Conservation (phyloP, 768 basidiomycete genomes). For the Lanmaoa pseudosensibilis region DNA sequence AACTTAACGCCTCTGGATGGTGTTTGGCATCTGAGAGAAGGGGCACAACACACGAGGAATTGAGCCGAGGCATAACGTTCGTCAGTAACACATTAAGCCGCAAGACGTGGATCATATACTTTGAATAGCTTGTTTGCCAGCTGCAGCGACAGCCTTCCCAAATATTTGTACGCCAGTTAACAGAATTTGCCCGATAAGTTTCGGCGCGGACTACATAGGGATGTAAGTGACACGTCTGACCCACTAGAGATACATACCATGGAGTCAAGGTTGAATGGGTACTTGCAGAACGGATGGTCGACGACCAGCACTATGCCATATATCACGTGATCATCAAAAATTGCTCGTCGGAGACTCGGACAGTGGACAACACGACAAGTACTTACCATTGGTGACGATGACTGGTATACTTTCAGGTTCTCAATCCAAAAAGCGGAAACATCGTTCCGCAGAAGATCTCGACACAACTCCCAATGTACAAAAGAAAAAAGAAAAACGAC, state of each 20-base stretch:
- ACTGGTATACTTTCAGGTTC: conserved; percentile 7
- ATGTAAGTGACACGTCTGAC: neutral
- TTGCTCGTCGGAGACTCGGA: neutral
- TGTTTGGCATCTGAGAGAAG: conserved; percentile 74
- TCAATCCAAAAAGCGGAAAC: conserved; percentile 54
- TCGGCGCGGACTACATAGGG: conserved; percentile 69
- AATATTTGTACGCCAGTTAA: conserved; percentile 77
- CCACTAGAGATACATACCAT: conserved; percentile 19
- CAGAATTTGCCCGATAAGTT: conserved; percentile 74
- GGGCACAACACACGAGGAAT: neutral
- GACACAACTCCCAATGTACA: conserved; percentile 30
- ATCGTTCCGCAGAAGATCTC: conserved; percentile 22
- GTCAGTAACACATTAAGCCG: conserved; percentile 1
- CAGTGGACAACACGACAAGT: neutral
- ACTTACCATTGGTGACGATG: conserved; percentile 4
- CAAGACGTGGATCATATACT: conserved; percentile 61
- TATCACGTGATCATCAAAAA: conserved; percentile 26
- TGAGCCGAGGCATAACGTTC: neutral
- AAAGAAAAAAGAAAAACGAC: conserved; percentile 37
- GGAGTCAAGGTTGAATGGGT: conserved; percentile 6
- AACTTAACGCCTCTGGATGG: conserved; percentile 66
- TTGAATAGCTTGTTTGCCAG: conserved; percentile 87
- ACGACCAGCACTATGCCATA: neutral
- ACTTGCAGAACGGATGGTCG: neutral
- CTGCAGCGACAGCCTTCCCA: conserved; percentile 89